Evolutionary conservation across 495 filamentous ascomycete species (phyloP).

Genomic region (Saxispiralis lemnorum): DNA sequence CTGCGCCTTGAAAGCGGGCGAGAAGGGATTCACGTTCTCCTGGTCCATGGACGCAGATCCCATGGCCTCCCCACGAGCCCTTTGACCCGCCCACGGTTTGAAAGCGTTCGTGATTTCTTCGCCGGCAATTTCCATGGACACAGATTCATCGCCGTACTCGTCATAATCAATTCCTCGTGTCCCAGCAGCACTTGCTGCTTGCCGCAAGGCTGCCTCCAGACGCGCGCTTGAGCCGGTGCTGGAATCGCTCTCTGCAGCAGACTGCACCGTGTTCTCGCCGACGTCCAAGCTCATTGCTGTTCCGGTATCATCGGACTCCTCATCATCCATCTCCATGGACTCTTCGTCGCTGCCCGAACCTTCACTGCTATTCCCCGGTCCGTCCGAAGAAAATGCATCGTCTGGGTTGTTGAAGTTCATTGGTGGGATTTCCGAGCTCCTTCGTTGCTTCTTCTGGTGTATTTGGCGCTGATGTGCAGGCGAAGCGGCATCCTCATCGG

Average conservation of each 20-base stretch:
- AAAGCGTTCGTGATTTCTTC: constrained; percentile 65
- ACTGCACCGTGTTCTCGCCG: constrained; percentile 13
- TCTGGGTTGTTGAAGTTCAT: constrained; percentile 45
- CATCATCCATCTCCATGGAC: constrained; percentile 5
- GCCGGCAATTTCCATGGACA: constrained; percentile 59
- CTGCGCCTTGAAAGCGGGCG: constrained; percentile 16
- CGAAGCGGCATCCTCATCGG: constrained; percentile 35
- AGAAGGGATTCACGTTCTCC: constrained; percentile 43
- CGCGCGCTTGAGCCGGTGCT: constrained; percentile 46
- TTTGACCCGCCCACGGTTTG: constrained; percentile 46
- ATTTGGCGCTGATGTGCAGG: constrained; percentile 53
- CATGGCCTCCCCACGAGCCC: constrained; percentile 24
- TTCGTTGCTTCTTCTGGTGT: constrained; percentile 45
- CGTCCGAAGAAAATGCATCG: constrained; percentile 54
- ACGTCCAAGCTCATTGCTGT: constrained; percentile 20
- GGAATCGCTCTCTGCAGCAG: constrained; percentile 25
- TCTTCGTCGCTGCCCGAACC: constrained; percentile 11
- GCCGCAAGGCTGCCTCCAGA: constrained; percentile 58
- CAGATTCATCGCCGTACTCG: constrained; percentile 41
- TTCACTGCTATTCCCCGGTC: constrained; percentile 48
- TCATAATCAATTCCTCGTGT: constrained; percentile 44
- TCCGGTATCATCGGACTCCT: constrained; percentile 14
- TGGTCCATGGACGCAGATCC: constrained; percentile 33
- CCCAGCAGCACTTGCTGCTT: constrained; percentile 56
- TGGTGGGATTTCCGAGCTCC: constrained; percentile 46